Conservation (phyloP, 1,284 basidiomycete species). For the Pterulicium gracile region DNA sequence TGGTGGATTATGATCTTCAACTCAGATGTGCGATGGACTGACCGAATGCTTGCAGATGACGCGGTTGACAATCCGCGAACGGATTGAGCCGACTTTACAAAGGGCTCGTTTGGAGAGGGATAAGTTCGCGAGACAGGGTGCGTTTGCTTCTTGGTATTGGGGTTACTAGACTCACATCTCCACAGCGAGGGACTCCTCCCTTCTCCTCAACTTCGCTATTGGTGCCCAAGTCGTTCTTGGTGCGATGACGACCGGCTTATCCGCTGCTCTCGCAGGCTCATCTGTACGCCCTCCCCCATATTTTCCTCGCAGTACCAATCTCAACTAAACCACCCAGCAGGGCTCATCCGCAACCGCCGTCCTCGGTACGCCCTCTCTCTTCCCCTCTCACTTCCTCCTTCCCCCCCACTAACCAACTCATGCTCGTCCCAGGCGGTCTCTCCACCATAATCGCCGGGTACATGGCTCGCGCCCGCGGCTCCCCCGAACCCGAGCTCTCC, state of each 20-base stretch:
- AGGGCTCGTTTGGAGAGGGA: constrained; percentile 26
- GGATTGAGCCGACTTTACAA: constrained; percentile 32
- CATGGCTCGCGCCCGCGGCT: constrained; percentile 54
- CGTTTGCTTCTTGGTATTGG: neutral
- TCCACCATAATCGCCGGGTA: constrained; percentile 60
- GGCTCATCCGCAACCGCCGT: constrained; percentile 6
- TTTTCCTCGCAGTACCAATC: too few species aligned
- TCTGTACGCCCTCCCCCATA: too few species aligned
- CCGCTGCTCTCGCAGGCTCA: constrained; percentile 33
- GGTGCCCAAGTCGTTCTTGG: constrained; percentile 52
- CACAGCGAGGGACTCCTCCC: constrained; percentile 29
- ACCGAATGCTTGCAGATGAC: neutral
- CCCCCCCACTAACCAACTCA: too few species aligned
- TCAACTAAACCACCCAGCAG: too few species aligned
- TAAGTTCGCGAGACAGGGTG: constrained; percentile 26
- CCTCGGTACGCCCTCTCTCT: neutral
- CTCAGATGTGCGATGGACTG: neutral
- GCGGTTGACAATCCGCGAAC: constrained; percentile 25
- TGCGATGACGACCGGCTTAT: constrained; percentile 54
- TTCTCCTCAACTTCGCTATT: constrained; percentile 42
- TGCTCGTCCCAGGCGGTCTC: constrained; percentile 52
- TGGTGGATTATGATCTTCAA: neutral
- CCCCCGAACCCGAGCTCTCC: constrained; percentile 54
- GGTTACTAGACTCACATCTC: neutral
- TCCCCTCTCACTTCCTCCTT: too few species aligned